These are phyloP conservation scores for Ailanthus altissimus DNA, from an alignment of 345 rosid species.

Conservation along the genomic window DNA sequence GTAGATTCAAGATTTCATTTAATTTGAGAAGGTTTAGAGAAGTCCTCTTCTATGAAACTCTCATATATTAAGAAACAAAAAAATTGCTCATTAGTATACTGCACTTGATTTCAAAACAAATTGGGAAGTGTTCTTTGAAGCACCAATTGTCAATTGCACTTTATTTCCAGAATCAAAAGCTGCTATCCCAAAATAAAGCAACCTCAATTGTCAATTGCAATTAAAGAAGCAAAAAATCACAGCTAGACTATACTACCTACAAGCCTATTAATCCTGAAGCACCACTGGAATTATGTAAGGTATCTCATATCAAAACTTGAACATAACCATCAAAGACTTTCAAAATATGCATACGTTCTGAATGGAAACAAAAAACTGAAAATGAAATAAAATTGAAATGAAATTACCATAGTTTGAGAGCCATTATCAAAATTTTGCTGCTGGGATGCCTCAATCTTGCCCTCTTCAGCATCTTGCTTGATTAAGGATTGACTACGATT, in stretches of 20 bases:
- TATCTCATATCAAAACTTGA: constrained; percentile 10
- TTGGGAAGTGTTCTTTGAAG: neutral
- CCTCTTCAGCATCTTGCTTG: constrained; percentile 6
- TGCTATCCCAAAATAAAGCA: neutral
- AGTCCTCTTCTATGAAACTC: neutral
- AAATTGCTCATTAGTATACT: neutral
- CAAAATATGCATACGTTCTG: neutral
- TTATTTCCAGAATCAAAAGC: constrained; percentile 23
- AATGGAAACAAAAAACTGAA: neutral
- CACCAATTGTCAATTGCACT: no score
- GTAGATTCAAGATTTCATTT: constrained; percentile 4
- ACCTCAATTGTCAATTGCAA: neutral
- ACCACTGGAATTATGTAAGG: neutral
- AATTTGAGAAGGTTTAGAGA: neutral
- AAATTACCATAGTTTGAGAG: constrained; percentile 36
- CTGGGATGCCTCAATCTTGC: neutral
- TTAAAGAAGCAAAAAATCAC: neutral
- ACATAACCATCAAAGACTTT: constrained; percentile 17
- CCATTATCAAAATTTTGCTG: constrained; percentile 3
- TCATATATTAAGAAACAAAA: neutral
- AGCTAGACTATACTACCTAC: neutral
- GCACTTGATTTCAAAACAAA: neutral
- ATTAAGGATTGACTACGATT: constrained; percentile 10
- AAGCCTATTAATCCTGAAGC: constrained; percentile 7
- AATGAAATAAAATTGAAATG: neutral